Conservation (phyloP, 2,329 filamentous ascomycete genomes). For the Scedosporium apiospermum region DNA sequence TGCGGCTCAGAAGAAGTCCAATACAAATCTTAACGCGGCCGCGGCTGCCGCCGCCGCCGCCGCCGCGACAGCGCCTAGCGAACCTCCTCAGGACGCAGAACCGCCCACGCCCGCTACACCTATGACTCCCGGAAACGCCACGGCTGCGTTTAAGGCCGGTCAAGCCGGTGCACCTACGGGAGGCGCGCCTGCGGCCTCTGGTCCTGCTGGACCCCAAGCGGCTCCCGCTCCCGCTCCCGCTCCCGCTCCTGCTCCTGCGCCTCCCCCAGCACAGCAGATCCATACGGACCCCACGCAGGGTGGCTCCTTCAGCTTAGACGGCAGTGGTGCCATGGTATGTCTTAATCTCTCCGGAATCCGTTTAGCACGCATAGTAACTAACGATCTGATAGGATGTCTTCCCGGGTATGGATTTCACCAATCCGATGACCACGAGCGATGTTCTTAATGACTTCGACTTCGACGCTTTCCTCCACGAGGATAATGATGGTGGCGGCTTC, state of each 20-base stretch:
- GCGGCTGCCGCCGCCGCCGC: constrained; percentile 19
- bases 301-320: constrained; percentile 34
- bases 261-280: constrained; percentile 33
- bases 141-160: constrained; percentile 37
- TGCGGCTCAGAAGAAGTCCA: constrained; percentile 54
- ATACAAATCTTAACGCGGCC: constrained; percentile 35
- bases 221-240: constrained; percentile 22
- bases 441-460: constrained; percentile 60
- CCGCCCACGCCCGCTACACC: constrained; percentile 53
- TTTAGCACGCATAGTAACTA: neutral
- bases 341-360: neutral
- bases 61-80: constrained; percentile 48
- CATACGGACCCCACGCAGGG: constrained; percentile 39
- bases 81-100: constrained; percentile 46
- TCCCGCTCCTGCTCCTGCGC: constrained; percentile 23
- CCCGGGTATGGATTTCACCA: constrained; percentile 41
- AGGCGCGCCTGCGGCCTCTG: neutral
- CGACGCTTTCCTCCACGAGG: constrained; percentile 56
- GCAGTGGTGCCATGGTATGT: constrained; percentile 33
- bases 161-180: constrained; percentile 17
- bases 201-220: constrained; percentile 18
- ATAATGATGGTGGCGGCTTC: constrained; percentile 37
- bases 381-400: constrained; percentile 30
- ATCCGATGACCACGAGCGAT: constrained; percentile 42
- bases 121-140: constrained; percentile 47